Conservation (phyloP, 108 stramenopile species). For the Nitzschia putrida region DNA sequence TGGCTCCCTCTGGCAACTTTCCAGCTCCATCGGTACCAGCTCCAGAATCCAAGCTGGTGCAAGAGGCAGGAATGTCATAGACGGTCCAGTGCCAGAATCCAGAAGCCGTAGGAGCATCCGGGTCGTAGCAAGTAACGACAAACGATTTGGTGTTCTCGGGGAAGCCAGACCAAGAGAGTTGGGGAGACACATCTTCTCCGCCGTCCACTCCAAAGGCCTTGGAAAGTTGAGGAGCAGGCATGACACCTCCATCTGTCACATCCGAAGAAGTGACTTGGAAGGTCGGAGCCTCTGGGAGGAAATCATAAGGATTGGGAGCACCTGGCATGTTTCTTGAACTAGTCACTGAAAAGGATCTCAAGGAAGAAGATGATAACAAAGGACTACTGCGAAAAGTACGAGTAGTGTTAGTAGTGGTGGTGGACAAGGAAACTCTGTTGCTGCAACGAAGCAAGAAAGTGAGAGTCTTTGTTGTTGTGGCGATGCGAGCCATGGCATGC, state of each 20-base stretch:
- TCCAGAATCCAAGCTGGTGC: slow-evolving; percentile 14
- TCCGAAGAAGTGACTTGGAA: slow-evolving; percentile 29
- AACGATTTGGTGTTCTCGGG: slow-evolving; percentile 30
- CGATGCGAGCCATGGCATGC: too few relatives aligned
- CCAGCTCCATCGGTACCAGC: slow-evolving; percentile 16
- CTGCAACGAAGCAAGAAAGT: too few relatives aligned
- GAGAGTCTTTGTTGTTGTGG: too few relatives aligned
- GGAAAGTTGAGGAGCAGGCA: slow-evolving; percentile 33
- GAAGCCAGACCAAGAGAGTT: slow-evolving; percentile 18
- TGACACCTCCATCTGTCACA: slow-evolving; percentile 21
- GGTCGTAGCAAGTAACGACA: slow-evolving; percentile 36
- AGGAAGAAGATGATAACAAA: too few relatives aligned
- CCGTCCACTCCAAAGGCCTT: slow-evolving; percentile 39
- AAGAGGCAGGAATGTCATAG: slow-evolving; percentile 27
- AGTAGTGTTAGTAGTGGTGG: too few relatives aligned
- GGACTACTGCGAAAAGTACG: too few relatives aligned
- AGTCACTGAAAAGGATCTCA: too few relatives aligned
- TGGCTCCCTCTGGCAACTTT: slow-evolving; percentile 26
- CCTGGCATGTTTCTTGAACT: slow-evolving; percentile 9
- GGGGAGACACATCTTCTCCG: slow-evolving; percentile 29
- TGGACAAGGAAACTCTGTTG: too few relatives aligned
- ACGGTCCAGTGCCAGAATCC: slow-evolving; percentile 42
- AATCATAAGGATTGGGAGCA: slow-evolving; percentile 25
- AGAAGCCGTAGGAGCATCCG: slow-evolving; percentile 32
- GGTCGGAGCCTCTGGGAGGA: slow-evolving; percentile 19